These are phyloP conservation scores for Xylaria digitata DNA, from an alignment of 2,329 filamentous ascomycete species.

Conservation along the genomic window DNA sequence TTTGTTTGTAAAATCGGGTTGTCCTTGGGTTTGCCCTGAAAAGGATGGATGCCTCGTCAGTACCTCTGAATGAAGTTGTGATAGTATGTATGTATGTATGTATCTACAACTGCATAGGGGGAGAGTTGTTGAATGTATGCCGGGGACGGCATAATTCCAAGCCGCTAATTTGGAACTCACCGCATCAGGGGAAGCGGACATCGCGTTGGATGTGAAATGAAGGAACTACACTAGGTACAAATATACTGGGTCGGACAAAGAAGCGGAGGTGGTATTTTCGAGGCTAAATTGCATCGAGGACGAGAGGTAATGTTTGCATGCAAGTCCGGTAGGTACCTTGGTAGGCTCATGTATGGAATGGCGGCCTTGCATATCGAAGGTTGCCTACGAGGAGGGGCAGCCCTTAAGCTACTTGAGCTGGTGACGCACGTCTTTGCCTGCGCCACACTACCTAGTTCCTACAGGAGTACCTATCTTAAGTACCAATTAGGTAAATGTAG, in stretches of 20 bases:
- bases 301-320: conserved; percentile 26
- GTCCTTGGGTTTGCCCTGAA: conserved; percentile 56
- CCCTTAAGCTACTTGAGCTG: conserved; percentile 16
- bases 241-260: conserved; percentile 23
- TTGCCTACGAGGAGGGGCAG: conserved; percentile 36
- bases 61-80: background rate
- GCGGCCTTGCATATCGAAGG: conserved; percentile 22
- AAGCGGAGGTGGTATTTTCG: conserved; percentile 5
- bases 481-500: background rate
- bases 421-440: conserved; percentile 35
- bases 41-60: conserved; percentile 34
- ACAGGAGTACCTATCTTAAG: background rate
- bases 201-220: conserved; percentile 35
- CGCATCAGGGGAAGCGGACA: conserved; percentile 51
- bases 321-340: conserved; percentile 21
- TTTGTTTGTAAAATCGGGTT: conserved; percentile 50
- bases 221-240: conserved; percentile 18
- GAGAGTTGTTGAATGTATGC: conserved; percentile 20
- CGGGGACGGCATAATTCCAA: conserved; percentile 31
- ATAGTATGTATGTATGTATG: background rate
- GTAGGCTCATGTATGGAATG: conserved; percentile 31
- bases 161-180: conserved; percentile 45
- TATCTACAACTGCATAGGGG: conserved; percentile 15
- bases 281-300: conserved; percentile 14
- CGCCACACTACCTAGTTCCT: conserved; percentile 25